Evolutionary conservation across 345 rosid species (phyloP), one percentile per base, ranked within the genome.

Genomic region (Xanthoceras sorbifolium): DNA sequence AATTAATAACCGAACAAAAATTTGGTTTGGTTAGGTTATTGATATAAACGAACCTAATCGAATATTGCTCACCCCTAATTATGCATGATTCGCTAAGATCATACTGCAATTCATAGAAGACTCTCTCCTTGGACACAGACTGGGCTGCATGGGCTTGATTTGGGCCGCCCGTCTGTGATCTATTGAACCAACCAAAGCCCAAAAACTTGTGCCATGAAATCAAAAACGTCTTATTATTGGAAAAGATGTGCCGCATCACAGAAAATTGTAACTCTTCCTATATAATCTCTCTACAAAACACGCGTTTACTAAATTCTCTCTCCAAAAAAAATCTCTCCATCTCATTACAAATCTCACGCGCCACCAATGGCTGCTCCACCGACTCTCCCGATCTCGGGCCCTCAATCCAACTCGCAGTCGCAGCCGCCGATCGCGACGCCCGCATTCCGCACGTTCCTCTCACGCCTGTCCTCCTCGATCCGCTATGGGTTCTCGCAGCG

Each of bases 391-490:
- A 59, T 91, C 82, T 46, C 95, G 6, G 83, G 48, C 44, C 79
- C 83, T 25, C 89, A 82, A 44, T 6, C 87, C 25, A 48, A 71
- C 64, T n/a, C 78, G 29, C 91, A 82, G 64, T 77, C 91, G 8
- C 97, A 91, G 64, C 87, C 93, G 0, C 90, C 94, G 14, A 89
- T 88, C 69, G 89, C 91, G 76, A 90, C 94, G 1, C 92, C 91
- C 0, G 98, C 97, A 2, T 77, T 93, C 82, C 94, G 94, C 20
- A 67, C 85, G 18, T 91, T 91, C 89, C 55, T 90, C 84, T 84
- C 94, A 5, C 94, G 93, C 28, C 84, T 93, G 79, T 76, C 92
- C 38, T 76, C 91, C 62, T 91, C 93, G 66, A 79, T 88, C 91
- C 93, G 97, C 28, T 86, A 79, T 0, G 90, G 91, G 63, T 78